phyloP scores from a whole-genome alignment of 768 basidiomycete genomes.

The Phaffia tasmanica region DNA sequence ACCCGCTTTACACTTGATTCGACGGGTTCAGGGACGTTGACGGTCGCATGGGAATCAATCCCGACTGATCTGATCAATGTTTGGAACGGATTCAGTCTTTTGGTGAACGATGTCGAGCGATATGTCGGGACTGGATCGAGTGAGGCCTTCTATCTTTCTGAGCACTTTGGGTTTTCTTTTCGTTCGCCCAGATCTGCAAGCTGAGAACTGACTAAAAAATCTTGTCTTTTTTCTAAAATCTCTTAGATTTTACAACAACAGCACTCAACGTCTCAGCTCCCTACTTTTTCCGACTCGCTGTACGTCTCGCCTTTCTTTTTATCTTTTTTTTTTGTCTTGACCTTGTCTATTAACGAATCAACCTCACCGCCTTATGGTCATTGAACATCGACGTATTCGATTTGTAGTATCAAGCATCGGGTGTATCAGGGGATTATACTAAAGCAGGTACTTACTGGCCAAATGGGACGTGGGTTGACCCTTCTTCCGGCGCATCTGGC shows the following conservation, averaged over 20 bases:
- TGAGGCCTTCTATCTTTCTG: conserved; percentile 47
- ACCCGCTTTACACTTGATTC: conserved; percentile 48
- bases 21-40: neutral
- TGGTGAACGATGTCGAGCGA: conserved; percentile 77
- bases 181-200: conserved; percentile 33
- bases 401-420: neutral
- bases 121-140: conserved; percentile 61
- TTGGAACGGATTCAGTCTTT: conserved; percentile 66
- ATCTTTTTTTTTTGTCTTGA: neutral
- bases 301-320: conserved; percentile 10
- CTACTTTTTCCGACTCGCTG: conserved; percentile 24
- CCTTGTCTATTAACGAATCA: neutral
- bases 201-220: conserved; percentile 15
- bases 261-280: conserved; percentile 7
- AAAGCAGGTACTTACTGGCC: conserved; percentile 47
- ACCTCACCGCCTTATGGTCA: neutral
- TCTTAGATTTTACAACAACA: conserved; percentile 32
- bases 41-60: conserved; percentile 44
- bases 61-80: conserved; percentile 38
- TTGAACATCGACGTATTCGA: neutral
- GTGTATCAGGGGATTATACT: conserved; percentile 11
- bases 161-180: conserved; percentile 64
- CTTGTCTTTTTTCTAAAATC: conserved; percentile 42
- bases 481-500: conserved; percentile 39
- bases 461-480: conserved; percentile 72